Evolutionary conservation across 2,329 filamentous ascomycete species (phyloP).

Genomic region (Aspergillus sp.): DNA sequence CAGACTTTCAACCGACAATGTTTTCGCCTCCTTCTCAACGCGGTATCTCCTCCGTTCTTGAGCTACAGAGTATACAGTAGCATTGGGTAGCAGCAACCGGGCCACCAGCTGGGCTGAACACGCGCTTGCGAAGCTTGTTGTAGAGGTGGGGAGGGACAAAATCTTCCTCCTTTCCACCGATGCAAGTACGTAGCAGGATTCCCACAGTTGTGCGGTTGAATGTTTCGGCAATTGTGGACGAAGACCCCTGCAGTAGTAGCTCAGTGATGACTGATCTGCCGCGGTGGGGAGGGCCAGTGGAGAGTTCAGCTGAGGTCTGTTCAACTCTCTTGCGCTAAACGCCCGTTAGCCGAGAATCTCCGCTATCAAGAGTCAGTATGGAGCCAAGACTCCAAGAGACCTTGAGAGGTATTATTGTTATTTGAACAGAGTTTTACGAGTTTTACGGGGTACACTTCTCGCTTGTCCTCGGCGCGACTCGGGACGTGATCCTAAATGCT

Average conservation of each 20-base stretch:
- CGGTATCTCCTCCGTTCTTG: neutral
- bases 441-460: neutral
- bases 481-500: neutral
- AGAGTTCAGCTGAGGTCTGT: conserved; percentile 15
- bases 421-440: neutral
- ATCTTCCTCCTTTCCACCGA: neutral
- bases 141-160: neutral
- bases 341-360: neutral
- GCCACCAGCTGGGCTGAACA: neutral
- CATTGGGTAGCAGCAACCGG: neutral
- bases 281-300: neutral
- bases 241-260: neutral
- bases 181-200: neutral
- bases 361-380: neutral
- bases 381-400: neutral
- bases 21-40: neutral
- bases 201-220: no score
- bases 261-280: neutral
- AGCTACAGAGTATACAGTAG: neutral
- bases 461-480: neutral
- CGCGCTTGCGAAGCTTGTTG: neutral
- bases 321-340: neutral
- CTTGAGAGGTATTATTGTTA: no score
- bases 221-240: no score
- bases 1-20: no score